phyloP scores from a whole-genome alignment of 2,329 filamentous ascomycete species.

The Colletotrichum neosansevieriae region DNA sequence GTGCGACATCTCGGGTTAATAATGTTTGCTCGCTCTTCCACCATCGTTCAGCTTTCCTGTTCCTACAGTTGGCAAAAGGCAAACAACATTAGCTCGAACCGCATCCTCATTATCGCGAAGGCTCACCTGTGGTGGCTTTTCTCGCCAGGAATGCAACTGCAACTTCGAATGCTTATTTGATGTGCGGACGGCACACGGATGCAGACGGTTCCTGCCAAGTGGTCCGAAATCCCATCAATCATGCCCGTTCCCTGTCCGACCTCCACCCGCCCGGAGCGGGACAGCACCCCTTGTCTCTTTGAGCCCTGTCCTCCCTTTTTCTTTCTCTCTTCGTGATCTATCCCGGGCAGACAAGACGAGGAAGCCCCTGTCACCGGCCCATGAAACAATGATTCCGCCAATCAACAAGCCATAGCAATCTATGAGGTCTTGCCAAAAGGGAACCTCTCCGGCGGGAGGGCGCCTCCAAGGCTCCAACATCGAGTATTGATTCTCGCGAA shows the following conservation, averaged over 20 bases:
- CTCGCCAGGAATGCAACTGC: slow-evolving; percentile 7
- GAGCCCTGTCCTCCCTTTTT: slow-evolving; percentile 23
- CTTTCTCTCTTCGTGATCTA: slow-evolving; percentile 21
- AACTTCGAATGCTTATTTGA: slow-evolving; percentile 21
- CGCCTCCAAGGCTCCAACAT: slow-evolving; percentile 11
- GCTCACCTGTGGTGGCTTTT: background rate
- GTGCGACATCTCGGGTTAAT: background rate
- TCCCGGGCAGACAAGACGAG: slow-evolving; percentile 24
- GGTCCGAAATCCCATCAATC: slow-evolving; percentile 35
- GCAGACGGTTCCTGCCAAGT: slow-evolving; percentile 28
- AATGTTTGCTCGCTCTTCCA: no score
- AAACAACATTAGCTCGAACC: background rate
- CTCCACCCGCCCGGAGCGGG: slow-evolving; percentile 27
- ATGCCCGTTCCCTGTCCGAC: slow-evolving; percentile 21
- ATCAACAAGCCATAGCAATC: slow-evolving; percentile 28
- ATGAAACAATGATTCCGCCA: slow-evolving; percentile 37
- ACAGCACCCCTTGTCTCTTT: slow-evolving; percentile 9
- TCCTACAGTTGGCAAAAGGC: background rate
- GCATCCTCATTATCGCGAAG: slow-evolving; percentile 11
- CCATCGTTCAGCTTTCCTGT: background rate
- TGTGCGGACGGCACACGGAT: background rate
- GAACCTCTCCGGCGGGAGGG: slow-evolving; percentile 18
- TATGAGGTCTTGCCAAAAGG: slow-evolving; percentile 15
- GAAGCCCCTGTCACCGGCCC: slow-evolving; percentile 21
- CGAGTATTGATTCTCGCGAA: slow-evolving; percentile 18